Evolutionary conservation across 345 rosid species (phyloP), one percentile per base, ranked within the genome.

Genomic region (Cardamine occulta): DNA sequence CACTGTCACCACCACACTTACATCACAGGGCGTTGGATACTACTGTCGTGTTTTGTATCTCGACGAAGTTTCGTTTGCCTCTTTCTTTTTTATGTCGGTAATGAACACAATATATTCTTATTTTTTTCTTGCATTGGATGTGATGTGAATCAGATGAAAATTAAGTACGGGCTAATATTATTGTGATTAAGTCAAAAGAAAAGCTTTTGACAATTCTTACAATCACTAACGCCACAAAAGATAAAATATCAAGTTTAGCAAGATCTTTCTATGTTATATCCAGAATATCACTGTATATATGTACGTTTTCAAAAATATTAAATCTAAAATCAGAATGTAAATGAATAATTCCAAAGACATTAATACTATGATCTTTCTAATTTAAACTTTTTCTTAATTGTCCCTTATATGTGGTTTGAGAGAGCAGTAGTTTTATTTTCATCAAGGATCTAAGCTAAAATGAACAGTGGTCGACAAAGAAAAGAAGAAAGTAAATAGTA

Each of bases 391-490:
- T 14, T 1, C 17, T 14, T 35, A 35, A 44, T 14, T 44, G 18
- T 15, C 6, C 17, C 48, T 15, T 44, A 15, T 44, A 15, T 14
- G 39, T 51, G 32, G 61, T 35, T 35, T 26, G 61, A 26, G 12
- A 11, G 24, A 24, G 62, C 29, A 55, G 24, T 10, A 26, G 17
- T 11, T 24, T 6, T 47, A 35, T 10, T 60, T 72, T 24, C 23
- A 21, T 28, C 40, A 52, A 26, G 31, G 2, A 45, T 19, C 13
- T 4, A 42, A 8, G 48, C 10, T 18, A 65, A 44, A 45, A 5
- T 17, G 11, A 18, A 7, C 34, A 24, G 58, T 74, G 73, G 78
- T 74, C 73, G 78, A 58, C 78, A 74, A 58, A 74, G 77, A 66
- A 58, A 74, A 74, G 58, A 74, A 63, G 10, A 34, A 37, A 26